Percentiles rank a stretch among this genome's conserved stretches.
Evolutionary conservation across 2,329 filamentous ascomycete genomes (phyloP).

Genomic region (Cyphellophora attinorum): DNA sequence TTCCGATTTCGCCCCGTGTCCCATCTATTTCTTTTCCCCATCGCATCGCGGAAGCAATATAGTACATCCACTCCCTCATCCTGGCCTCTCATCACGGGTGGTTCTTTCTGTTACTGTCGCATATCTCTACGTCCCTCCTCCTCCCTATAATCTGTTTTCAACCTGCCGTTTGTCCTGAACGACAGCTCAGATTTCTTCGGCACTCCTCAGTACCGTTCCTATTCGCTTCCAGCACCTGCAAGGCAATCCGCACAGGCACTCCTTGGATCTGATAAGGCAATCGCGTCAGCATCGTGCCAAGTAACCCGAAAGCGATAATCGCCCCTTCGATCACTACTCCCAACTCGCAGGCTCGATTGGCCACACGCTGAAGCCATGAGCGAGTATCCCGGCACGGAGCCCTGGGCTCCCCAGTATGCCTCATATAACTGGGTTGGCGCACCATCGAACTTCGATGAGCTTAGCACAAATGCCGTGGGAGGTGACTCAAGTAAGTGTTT

Average conservation of each 20-base stretch:
- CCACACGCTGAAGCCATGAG: neutral
- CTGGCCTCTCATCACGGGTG: neutral
- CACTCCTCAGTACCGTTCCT: too few species aligned
- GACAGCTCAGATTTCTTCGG: too few species aligned
- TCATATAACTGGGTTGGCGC: conserved; percentile 41
- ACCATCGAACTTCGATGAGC: conserved; percentile 30
- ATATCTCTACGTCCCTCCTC: neutral
- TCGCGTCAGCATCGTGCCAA: too few species aligned
- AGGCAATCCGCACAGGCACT: neutral
- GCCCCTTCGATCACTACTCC: too few species aligned
- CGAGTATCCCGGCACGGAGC: conserved; percentile 4
- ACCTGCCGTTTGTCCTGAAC: neutral
- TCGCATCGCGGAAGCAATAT: neutral
- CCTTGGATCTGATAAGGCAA: neutral
- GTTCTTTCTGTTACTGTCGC: neutral
- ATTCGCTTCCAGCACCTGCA: neutral
- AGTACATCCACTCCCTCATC: neutral
- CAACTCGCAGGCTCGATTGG: neutral
- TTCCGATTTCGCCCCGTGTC: conserved; percentile 1
- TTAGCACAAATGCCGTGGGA: conserved; percentile 52
- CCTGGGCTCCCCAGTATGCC: conserved; percentile 30
- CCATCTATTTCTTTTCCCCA: too few species aligned
- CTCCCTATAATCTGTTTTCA: neutral
- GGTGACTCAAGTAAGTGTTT: conserved; percentile 65
- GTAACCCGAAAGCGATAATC: too few species aligned